A percentile compares a stretch with the other conserved stretches of the same genome.
Evolutionary conservation across 2,329 filamentous ascomycete species (phyloP).

Genomic region (Penicillium sp.): DNA sequence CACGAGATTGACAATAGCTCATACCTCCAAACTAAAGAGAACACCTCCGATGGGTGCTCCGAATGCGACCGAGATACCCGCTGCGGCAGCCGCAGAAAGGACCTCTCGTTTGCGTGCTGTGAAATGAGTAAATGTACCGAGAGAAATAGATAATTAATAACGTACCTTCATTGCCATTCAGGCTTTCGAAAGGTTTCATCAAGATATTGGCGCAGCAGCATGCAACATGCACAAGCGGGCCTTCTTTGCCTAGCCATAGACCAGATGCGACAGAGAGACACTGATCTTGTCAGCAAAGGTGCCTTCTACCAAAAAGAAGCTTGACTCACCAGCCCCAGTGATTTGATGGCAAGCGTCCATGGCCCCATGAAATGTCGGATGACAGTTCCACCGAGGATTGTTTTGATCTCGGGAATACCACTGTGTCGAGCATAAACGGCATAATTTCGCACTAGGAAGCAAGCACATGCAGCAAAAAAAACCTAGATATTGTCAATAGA

Average conservation of each 20-base stretch:
- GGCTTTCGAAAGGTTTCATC: constrained; percentile 73
- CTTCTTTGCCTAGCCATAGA: constrained; percentile 95
- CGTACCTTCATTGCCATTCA: constrained; percentile 77
- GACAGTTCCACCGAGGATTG: constrained; percentile 83
- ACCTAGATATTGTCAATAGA: constrained; percentile 45
- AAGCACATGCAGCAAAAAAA: constrained; percentile 67
- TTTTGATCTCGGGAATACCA: constrained; percentile 97
- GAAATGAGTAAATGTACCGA: constrained; percentile 14
- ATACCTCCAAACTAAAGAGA: constrained; percentile 81
- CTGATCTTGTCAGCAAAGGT: constrained; percentile 38
- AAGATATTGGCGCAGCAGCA: constrained; percentile 93
- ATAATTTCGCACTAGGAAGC: constrained; percentile 71
- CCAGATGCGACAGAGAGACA: constrained; percentile 86
- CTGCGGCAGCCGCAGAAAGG: constrained; percentile 80
- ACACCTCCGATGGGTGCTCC: constrained; percentile 90
- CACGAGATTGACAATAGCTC: background rate
- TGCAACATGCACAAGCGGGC: constrained; percentile 86
- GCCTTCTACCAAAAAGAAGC: background rate
- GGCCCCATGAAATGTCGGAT: constrained; percentile 75
- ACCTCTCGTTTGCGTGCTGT: constrained; percentile 84
- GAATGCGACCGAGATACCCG: constrained; percentile 88
- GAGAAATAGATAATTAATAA: background rate
- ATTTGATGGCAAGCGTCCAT: constrained; percentile 86
- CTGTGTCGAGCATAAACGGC: constrained; percentile 85
- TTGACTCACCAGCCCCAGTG: constrained; percentile 65